Conservation (phyloP, 2,329 filamentous ascomycete genomes). For the Aspergillaceae sp. region DNA sequence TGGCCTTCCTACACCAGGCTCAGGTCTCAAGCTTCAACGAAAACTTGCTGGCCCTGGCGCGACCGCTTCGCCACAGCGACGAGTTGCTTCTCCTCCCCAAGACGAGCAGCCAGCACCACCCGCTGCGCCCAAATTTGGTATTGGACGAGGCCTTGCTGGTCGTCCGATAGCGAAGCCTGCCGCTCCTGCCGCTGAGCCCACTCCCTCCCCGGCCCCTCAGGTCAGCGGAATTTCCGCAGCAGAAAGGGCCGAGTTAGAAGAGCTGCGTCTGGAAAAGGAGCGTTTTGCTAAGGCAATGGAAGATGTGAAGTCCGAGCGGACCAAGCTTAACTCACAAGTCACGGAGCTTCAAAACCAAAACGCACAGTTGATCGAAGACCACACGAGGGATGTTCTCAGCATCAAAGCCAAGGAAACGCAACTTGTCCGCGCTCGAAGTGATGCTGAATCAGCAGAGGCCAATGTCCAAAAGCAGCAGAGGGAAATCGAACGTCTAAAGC, state of each 20-base stretch:
- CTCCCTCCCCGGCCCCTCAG: slow-evolving; percentile 44
- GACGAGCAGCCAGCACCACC: slow-evolving; percentile 37
- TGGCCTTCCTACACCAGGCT: slow-evolving; percentile 33
- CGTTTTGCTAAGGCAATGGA: slow-evolving; percentile 65
- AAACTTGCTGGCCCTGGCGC: slow-evolving; percentile 36
- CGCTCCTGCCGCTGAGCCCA: slow-evolving; percentile 36
- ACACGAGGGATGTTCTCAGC: slow-evolving; percentile 86
- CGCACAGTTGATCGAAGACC: slow-evolving; percentile 90
- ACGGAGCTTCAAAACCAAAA: slow-evolving; percentile 96
- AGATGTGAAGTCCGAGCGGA: slow-evolving; percentile 72
- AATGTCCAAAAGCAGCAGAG: slow-evolving; percentile 74
- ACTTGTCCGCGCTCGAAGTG: slow-evolving; percentile 79
- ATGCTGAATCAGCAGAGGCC: slow-evolving; percentile 80
- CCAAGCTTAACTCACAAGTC: slow-evolving; percentile 74
- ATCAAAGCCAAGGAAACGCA: slow-evolving; percentile 99
- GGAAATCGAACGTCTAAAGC: slow-evolving; percentile 88
- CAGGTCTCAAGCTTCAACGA: slow-evolving; percentile 32
- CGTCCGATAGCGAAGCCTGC: slow-evolving; percentile 72
- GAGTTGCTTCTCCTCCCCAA: slow-evolving; percentile 37
- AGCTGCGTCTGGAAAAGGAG: slow-evolving; percentile 76
- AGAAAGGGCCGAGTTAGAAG: slow-evolving; percentile 89
- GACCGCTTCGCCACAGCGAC: slow-evolving; percentile 34
- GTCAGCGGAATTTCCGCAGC: slow-evolving; percentile 61
- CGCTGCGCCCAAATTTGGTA: slow-evolving; percentile 48
- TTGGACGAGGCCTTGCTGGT: slow-evolving; percentile 71